Percentiles rank a stretch among this genome's conserved stretches.
Evolutionary conservation across 2,329 filamentous ascomycete species (phyloP).

Genomic region (Xylariaceae sp.): DNA sequence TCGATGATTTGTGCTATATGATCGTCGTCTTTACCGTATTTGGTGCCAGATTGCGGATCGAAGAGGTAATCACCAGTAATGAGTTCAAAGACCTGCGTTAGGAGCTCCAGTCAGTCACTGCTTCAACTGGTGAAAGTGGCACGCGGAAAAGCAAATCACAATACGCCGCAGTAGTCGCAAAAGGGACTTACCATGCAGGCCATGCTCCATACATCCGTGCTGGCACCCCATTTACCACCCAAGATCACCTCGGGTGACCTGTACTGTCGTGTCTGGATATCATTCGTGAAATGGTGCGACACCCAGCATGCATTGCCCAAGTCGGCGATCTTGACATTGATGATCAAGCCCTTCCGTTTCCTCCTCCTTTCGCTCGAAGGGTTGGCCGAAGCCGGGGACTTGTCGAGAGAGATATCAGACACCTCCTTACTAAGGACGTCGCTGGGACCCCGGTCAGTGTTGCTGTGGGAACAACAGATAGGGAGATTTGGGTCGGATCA

Average conservation of each 20-base stretch:
- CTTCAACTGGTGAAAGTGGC: too few species aligned
- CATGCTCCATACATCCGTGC: slow-evolving; percentile 99
- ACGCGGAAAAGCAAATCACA: too few species aligned
- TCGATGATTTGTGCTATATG: slow-evolving; percentile 99
- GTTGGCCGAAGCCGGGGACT: slow-evolving; percentile 35
- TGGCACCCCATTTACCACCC: slow-evolving; percentile 97
- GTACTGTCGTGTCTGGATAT: slow-evolving; percentile 97
- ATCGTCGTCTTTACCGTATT: slow-evolving; percentile 98
- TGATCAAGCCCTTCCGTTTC: slow-evolving; percentile 54
- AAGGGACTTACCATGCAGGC: slow-evolving; percentile 88
- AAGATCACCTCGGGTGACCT: slow-evolving; percentile 94
- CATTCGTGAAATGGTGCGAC: slow-evolving; percentile 97
- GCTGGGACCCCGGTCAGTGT: slow-evolving; percentile 33
- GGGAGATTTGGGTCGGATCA: slow-evolving; percentile 1
- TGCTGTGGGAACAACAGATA: slow-evolving; percentile 3
- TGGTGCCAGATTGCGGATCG: slow-evolving; percentile 94
- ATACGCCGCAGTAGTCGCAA: too few species aligned
- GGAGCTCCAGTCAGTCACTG: too few species aligned
- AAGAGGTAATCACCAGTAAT: slow-evolving; percentile 99
- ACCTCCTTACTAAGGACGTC: slow-evolving; percentile 89
- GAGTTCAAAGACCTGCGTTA: slow-evolving; percentile 79
- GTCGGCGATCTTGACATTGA: slow-evolving; percentile 98
- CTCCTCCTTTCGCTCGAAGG: slow-evolving; percentile 56
- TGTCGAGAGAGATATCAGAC: slow-evolving; percentile 89
- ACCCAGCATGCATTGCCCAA: slow-evolving; percentile 98